Evolutionary conservation across 306 rosid genomes (phyloP), one percentile per base, ranked within the genome.

Genomic region (Quercus suber): DNA sequence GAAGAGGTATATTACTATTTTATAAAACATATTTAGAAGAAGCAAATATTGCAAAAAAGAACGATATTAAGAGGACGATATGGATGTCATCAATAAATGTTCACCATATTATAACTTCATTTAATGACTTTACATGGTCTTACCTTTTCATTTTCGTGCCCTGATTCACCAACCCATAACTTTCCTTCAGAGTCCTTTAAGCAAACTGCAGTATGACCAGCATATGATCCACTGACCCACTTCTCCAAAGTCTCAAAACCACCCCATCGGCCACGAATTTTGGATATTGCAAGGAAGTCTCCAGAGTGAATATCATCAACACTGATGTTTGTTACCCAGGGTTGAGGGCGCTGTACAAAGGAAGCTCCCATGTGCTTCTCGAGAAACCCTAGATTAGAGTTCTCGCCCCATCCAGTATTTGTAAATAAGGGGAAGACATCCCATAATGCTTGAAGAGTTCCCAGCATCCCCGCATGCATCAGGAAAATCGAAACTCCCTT

Each of bases 241-340:
- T 93, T 96, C 87, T 93, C 97, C 45, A 93, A 84, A 82, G 92
- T 88, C 88, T 96, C 99, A 69, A 96, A 96, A 74, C 92, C 99
- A 82, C 99, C 99, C 99, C 99, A 96, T 14, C 96, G 88, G 27
- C 99, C 98, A 51, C 98, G 98, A 65, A 96, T 90, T 89, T 96
- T 96, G 13, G 99, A 96, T 85, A 96, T 73, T 5, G 94, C 99
- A 31, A 96, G 94, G 89, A 96, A 96, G 79, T 96, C 98, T 76
- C 99, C 99, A 28, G 98, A 93, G 75, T 96, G 98, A 84, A 96
- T 90, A 78, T 88, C 96, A 83, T 89, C 94, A 52, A 75, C 81
- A 52, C 81, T 90, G 59, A 91, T 83, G 84, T 86, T 89, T 55
- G 99, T 90, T 60, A 87, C 89, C 96, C 96, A 96, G 2, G 99